Base-by-base conservation (phyloP, 2,329 filamentous ascomycete species). In the Pestalotiopsis sp. region DNA sequence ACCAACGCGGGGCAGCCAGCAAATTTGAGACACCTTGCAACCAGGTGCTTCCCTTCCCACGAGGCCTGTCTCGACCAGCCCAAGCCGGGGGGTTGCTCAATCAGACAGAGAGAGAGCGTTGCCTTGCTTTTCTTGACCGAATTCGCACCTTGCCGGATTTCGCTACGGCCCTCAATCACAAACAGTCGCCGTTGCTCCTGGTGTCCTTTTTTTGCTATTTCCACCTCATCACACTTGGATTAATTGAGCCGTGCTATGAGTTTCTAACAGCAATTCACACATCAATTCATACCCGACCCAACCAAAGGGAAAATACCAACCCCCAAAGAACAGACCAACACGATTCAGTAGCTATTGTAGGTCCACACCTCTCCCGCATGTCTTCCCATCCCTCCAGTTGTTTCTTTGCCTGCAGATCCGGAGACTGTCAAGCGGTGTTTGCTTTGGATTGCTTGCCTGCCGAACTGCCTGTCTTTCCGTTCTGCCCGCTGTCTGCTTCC, bases 1-100 rank as follows among this genome's bases (percentile, higher is more conserved):
- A 41, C 39, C 52, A 56, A 56, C 64, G 64, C 64, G 64, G 64
- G 56, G 64, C 52, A 59, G 45, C 20, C 45, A 52, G 25, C 20
- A 67, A 63, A 62, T 63, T 67, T 63, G 58, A 67, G 58, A 62
- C 58, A 63, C 59, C 59, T 67, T 39, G 23, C 57, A 62, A 62
- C 58, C 66, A 36, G 66, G 66, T 52, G 57, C 57, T 67, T 67
- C 66, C 66, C 56, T 67, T 38, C 57, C 45, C 14, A 49, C 45
- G 45, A 49, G 17, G 45, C 45, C 45, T 4, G 45, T 49, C 45
- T 49, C 45, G 45, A 45, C 39, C 41, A 49, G n/a, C 17, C 7
- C 45, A 52, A 20, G 14, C 45, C 45, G 20, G 45, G 45, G 45
- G 45, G 17, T 52, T 20, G 5, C 6, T 17, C 45, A 9, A n/a